Evolutionary conservation across 495 filamentous ascomycete genomes (phyloP).

Genomic region (Astrocystis sublimbata): DNA sequence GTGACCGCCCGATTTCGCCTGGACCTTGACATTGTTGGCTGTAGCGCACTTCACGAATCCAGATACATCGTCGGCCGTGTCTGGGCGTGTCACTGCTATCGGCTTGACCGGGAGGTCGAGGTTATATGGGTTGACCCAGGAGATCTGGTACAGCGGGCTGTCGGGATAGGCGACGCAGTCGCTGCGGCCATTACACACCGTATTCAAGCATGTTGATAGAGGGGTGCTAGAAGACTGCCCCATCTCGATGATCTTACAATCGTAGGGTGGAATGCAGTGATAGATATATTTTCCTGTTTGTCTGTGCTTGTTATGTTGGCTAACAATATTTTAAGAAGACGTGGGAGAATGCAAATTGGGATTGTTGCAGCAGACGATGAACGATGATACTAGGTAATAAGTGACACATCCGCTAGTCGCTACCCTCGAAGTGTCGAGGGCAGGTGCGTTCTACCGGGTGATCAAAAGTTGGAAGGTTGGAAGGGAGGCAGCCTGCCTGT

Average conservation of each 20-base stretch:
- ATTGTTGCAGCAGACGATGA: too few species aligned
- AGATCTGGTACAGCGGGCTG: conserved; percentile 39
- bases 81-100: conserved; percentile 62
- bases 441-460: too few species aligned
- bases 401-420: too few species aligned
- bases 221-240: conserved; percentile 31
- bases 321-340: too few species aligned
- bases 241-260: conserved; percentile 16
- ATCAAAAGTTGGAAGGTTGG: too few species aligned
- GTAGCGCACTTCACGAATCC: conserved; percentile 61
- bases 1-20: conserved; percentile 72
- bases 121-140: conserved; percentile 61
- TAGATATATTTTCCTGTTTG: too few species aligned
- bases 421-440: too few species aligned
- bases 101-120: conserved; percentile 62
- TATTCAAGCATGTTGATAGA: conserved; percentile 41
- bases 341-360: too few species aligned
- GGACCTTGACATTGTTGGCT: conserved; percentile 58
- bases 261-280: not conserved
- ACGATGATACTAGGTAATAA: too few species aligned
- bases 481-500: too few species aligned
- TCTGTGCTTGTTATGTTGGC: not conserved
- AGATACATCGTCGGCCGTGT: conserved; percentile 57
- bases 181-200: conserved; percentile 41
- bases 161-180: conserved; percentile 45